Conservation (phyloP, 2,329 filamentous ascomycete species). For the Ceratocystis lukuohia region DNA sequence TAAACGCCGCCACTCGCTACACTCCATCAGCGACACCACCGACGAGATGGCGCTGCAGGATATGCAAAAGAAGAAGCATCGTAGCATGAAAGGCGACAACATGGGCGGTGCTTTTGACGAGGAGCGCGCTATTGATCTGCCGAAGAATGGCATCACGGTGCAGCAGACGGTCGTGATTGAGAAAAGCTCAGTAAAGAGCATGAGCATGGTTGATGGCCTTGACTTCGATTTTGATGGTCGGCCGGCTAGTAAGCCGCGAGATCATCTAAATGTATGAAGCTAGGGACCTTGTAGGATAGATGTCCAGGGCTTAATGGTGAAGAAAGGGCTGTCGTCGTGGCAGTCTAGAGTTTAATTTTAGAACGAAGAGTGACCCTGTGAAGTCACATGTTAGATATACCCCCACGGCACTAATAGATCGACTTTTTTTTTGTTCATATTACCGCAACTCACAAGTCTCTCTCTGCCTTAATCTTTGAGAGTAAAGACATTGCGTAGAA, state of each 20-base stretch:
- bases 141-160: conserved; percentile 13
- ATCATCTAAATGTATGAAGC: conserved; percentile 6
- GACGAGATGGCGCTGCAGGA: conserved; percentile 16
- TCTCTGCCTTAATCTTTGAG: not conserved
- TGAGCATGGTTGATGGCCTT: not conserved
- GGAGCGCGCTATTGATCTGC: conserved; percentile 5
- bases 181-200: conserved; percentile 6
- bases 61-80: conserved; percentile 7
- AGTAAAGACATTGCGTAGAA: not conserved
- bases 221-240: conserved; percentile 10
- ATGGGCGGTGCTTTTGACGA: conserved; percentile 4
- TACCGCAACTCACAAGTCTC: not conserved
- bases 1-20: conserved; percentile 11
- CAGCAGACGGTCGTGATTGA: conserved; percentile 15
- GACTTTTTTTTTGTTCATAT: not conserved
- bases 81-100: not conserved
- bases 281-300: not conserved
- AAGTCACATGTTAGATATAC: conserved; percentile 5
- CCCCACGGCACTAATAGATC: conserved; percentile 4
- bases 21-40: conserved; percentile 10
- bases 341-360: not conserved
- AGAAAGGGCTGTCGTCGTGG: not conserved
- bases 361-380: not conserved
- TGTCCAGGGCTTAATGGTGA: not conserved
- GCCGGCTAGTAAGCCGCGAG: conserved; percentile 11